Base-by-base conservation (phyloP, 2,329 filamentous ascomycete genomes). In the Cryphonectria japonica region DNA sequence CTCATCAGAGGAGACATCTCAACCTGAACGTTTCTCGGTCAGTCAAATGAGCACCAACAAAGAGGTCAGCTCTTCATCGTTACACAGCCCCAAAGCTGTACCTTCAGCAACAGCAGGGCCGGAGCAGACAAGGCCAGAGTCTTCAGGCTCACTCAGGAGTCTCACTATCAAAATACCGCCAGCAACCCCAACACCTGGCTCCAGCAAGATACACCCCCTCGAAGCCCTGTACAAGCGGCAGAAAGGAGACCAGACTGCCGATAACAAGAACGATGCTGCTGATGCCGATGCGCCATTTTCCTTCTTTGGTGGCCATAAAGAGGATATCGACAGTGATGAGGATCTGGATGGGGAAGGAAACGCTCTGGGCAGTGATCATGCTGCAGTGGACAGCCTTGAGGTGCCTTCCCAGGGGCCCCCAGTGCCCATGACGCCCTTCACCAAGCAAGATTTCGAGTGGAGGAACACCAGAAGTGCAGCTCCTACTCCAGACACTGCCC, bases 401-500 rank as follows among this genome's bases (percentile, higher is more conserved):
- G 64, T 64, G 16, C 52, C 67, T 2, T 71, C 73, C 7, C 74
- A 74, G 5, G 71, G 73, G 6, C 74, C 72, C 32, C 80, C 87
- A 14, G 78, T 83, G 5, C 95, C 94, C 16, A 89, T 94, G 80
- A 98, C 95, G 0, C 95, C 95, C 0, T 97, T 90, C 79, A 93
- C 93, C 0, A 89, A 91, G 73, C 88, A 91, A 75, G 95, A 98
- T 75, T 84, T 95, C 41, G 91, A 93, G 75, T 89, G 85, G 82
- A 88, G 94, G 73, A 88, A 88, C 66, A 78, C 93, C n/a, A 88
- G 96, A 69, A 98, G 94, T 78, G 94, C 94, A 7, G 96, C 96
- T 2, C 96, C 96, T 0, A 99, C 96, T 0, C 96, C 96, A 0
- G 96, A 99, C 78, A 98, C 96, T 0, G 94, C 94, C 1, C 90